Evolutionary conservation across 441 rosid genomes (phyloP), one percentile per base, ranked within the genome.

Genomic region (Euphorbia schlechtendalii): DNA sequence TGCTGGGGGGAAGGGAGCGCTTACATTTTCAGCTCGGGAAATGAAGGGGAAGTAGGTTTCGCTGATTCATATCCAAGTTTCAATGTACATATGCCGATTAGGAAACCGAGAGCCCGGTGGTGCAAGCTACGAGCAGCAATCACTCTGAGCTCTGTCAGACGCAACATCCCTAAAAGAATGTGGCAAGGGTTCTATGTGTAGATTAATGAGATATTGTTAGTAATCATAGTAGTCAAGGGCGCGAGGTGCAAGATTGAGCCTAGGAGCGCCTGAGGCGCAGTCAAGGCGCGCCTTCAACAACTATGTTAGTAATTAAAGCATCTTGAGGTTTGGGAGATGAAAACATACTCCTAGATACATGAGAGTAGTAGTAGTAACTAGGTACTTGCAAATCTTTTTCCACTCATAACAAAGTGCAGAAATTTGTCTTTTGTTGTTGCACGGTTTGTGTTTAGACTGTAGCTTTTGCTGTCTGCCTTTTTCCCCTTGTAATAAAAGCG

Each of bases 61-160:
- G n/a, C 76, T 54, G 45, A 82, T 61, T 60, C 83, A 30, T 48
- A 64, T 63, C 78, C 77, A 1, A 59, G 40, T 59, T 54, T 57
- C 7, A 46, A 72, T 59, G 64, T 75, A 40, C 72, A 60, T 61
- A 8, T 74, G 56, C 66, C 57, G 38, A 71, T 59, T 13, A 58
- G 78, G 63, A 72, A 70, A 63, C 76, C 86, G 0, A 81, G 68
- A 75, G 81, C 75, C 12, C 71, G 85, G 32, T 85, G 96, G 96
- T 83, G 83, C 65, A 84, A 82, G 78, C 69, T 89, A 24, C 73
- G 87, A 55, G 90, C 96, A 32, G 87, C 80, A 1, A 46, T 87
- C 38, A 77, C 64, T 30, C 51, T 73, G 72, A 68, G 67, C 25
- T 82, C 71, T 0, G 41, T 79, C 7, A 49, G 66, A 30, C 56